Conservation (phyloP, 1,284 basidiomycete genomes). For the Somion occarium region DNA sequence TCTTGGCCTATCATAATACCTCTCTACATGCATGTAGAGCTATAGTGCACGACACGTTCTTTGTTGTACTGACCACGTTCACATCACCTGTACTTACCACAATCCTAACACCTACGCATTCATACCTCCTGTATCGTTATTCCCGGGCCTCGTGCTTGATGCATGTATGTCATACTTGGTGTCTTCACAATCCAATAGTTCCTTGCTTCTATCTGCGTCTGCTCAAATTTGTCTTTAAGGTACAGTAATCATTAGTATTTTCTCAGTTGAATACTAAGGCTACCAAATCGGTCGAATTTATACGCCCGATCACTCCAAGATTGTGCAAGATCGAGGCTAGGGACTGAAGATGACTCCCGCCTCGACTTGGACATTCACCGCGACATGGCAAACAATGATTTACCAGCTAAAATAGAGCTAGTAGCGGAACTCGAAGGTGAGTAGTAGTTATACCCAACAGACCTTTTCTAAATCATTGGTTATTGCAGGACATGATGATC, state of each 20-base stretch:
- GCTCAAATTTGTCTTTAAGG: no score
- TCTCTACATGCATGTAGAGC: neutral
- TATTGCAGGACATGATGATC: slow-evolving; percentile 71
- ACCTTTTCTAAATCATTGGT: neutral
- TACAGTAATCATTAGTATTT: no score
- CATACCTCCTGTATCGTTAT: slow-evolving; percentile 1
- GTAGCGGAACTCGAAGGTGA: slow-evolving; percentile 29
- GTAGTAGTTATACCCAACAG: neutral
- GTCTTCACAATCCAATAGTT: neutral
- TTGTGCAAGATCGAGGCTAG: neutral
- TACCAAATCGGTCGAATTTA: neutral
- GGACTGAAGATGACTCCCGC: neutral
- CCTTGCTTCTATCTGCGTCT: no score
- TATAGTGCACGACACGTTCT: neutral
- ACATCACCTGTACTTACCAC: neutral
- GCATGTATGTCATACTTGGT: neutral
- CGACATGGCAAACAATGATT: neutral
- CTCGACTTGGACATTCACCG: neutral
- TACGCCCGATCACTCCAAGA: neutral
- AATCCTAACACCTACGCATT: no score
- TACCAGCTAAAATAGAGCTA: slow-evolving; percentile 17
- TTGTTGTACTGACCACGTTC: neutral
- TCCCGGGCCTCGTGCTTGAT: slow-evolving; percentile 1
- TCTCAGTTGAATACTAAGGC: no score
- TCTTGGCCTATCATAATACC: no score